phyloP scores from a whole-genome alignment of 768 basidiomycete genomes.

The Vararia minispora region DNA sequence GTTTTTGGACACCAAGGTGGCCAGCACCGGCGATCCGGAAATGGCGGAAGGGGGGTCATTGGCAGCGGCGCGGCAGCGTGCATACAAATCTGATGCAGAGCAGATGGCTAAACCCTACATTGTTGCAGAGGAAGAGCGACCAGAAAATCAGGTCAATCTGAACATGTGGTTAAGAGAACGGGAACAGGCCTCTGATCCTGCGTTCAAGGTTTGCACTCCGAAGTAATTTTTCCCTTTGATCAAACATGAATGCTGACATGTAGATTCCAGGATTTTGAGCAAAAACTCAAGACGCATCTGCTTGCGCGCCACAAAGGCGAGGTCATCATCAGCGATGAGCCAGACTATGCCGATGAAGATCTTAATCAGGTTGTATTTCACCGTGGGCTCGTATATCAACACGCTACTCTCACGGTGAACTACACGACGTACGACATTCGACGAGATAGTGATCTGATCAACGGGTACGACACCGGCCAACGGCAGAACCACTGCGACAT shows the following conservation, averaged over 20 bases:
- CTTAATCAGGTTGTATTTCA: slow-evolving; percentile 5
- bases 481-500: slow-evolving; percentile 11
- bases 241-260: neutral
- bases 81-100: neutral
- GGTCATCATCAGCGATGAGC: slow-evolving; percentile 13
- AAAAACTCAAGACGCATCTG: slow-evolving; percentile 15
- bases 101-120: neutral
- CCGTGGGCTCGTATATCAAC: slow-evolving; percentile 13
- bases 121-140: no score
- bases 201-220: slow-evolving; percentile 6
- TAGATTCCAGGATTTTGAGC: slow-evolving; percentile 12
- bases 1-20: neutral
- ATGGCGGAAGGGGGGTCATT: neutral
- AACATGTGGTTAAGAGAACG: no score
- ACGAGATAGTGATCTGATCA: slow-evolving; percentile 13
- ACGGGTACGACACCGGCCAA: no score
- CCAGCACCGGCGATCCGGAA: neutral
- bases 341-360: slow-evolving; percentile 3
- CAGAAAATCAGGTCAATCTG: no score
- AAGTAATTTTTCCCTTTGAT: neutral
- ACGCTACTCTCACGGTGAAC: slow-evolving; percentile 13
- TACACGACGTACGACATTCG: slow-evolving; percentile 17
- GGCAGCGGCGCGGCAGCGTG: neutral
- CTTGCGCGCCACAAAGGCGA: slow-evolving; percentile 8
- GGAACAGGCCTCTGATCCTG: slow-evolving; percentile 5